Conservation (phyloP, 495 filamentous ascomycete species). For the Daldinia grandis region DNA sequence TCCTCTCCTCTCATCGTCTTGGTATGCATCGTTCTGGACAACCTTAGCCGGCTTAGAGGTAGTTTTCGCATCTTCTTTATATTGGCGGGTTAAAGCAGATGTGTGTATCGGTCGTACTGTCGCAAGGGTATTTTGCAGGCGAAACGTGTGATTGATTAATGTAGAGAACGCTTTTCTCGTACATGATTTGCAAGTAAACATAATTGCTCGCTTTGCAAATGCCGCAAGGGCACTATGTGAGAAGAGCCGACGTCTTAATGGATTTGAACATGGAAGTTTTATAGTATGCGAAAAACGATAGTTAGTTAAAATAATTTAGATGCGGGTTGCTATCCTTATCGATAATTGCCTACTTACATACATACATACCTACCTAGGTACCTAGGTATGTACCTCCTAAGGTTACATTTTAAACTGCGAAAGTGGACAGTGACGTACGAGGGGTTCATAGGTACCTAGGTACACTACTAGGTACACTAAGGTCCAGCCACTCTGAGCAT, state of each 20-base stretch:
- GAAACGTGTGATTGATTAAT: slow-evolving; percentile 13
- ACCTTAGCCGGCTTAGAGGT: not conserved
- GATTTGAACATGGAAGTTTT: not conserved
- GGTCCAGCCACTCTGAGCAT: not conserved
- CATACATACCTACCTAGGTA: no score
- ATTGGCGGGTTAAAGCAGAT: slow-evolving; percentile 1
- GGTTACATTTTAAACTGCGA: not conserved
- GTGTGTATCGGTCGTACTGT: not conserved
- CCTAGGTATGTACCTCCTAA: no score
- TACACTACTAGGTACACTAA: not conserved
- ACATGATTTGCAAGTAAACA: slow-evolving; percentile 55
- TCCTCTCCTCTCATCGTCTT: slow-evolving; percentile 38
- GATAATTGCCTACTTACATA: no score
- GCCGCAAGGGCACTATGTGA: not conserved
- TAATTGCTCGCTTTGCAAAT: slow-evolving; percentile 30
- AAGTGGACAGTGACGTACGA: not conserved
- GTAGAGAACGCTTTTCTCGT: slow-evolving; percentile 37
- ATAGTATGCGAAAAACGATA: not conserved
- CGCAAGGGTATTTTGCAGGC: slow-evolving; percentile 8
- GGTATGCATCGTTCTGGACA: not conserved
- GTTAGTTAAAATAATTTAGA: no score
- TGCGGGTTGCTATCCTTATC: not conserved
- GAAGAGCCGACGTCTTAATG: not conserved
- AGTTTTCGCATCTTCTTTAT: slow-evolving; percentile 22
- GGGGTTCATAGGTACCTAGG: not conserved